Conservation (phyloP, 345 rosid genomes). For the Lepidium africanum region DNA sequence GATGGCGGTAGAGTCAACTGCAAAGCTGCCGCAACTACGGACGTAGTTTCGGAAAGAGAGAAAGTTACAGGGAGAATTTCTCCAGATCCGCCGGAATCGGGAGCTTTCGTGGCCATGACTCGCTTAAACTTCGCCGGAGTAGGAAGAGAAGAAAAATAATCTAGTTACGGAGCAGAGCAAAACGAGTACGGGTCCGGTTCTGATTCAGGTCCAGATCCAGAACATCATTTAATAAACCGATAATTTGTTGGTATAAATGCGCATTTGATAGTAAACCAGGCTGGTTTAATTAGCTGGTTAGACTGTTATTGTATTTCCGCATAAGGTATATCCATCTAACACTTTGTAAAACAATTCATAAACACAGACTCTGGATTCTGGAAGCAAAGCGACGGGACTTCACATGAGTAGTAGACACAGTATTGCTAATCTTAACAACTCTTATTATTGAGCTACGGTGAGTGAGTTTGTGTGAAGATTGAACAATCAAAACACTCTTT, state of each 20-base stretch:
- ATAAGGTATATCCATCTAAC: too few relatives aligned
- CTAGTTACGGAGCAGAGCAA: neutral
- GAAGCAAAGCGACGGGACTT: too few relatives aligned
- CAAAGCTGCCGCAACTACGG: neutral
- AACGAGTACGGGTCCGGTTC: neutral
- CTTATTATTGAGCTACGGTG: neutral
- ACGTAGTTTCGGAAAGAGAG: conserved; percentile 22
- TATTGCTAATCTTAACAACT: too few relatives aligned
- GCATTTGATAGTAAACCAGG: too few relatives aligned
- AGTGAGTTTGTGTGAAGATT: neutral
- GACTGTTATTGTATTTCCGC: too few relatives aligned
- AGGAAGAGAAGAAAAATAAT: neutral
- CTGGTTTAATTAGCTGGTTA: too few relatives aligned
- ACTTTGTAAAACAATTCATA: too few relatives aligned
- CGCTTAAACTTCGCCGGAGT: conserved; percentile 13
- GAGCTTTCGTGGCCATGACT: conserved; percentile 33
- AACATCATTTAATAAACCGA: too few relatives aligned
- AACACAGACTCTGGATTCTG: too few relatives aligned
- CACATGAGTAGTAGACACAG: too few relatives aligned
- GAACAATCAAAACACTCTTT: neutral
- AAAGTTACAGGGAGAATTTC: conserved; percentile 15
- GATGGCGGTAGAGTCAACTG: conserved; percentile 16
- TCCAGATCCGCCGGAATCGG: conserved; percentile 26
- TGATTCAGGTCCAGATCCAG: neutral
- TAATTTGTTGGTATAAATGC: too few relatives aligned